phyloP scores from a whole-genome alignment of 768 basidiomycete genomes.

The Flagelloscypha sp. region DNA sequence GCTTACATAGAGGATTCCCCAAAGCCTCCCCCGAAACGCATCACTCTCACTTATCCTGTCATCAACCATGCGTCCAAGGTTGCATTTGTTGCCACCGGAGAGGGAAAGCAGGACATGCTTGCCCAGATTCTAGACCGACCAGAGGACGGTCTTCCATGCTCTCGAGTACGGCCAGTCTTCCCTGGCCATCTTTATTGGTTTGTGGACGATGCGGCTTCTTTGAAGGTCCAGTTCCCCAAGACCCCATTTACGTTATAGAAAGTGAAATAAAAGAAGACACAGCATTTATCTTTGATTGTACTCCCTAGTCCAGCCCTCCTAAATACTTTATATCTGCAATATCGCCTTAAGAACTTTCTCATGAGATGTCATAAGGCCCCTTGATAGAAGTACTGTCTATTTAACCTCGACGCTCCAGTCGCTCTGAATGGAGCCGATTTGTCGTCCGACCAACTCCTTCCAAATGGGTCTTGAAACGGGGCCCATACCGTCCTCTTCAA shows the following conservation, averaged over 20 bases:
- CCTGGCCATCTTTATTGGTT: constrained; percentile 95
- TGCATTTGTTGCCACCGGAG: constrained; percentile 84
- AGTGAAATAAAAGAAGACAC: background rate
- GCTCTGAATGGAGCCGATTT: constrained; percentile 68
- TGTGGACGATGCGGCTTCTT: constrained; percentile 76
- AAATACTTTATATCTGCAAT: too few species aligned
- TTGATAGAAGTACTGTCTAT: too few species aligned
- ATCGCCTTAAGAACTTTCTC: too few species aligned
- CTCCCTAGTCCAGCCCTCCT: too few species aligned
- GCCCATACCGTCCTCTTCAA: constrained; percentile 69
- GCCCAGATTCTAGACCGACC: constrained; percentile 70
- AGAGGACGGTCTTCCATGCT: constrained; percentile 72
- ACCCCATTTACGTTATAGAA: constrained; percentile 49
- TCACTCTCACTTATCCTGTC: constrained; percentile 89
- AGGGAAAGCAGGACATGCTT: constrained; percentile 72
- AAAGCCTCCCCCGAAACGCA: constrained; percentile 82
- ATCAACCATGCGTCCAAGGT: constrained; percentile 84
- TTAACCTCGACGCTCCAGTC: constrained; percentile 68
- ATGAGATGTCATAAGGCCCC: too few species aligned
- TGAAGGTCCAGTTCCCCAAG: constrained; percentile 49
- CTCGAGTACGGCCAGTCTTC: constrained; percentile 65
- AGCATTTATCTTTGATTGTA: too few species aligned
- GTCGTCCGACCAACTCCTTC: constrained; percentile 68
- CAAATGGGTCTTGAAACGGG: constrained; percentile 67
- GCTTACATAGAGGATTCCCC: constrained; percentile 90